phyloP scores from a whole-genome alignment of 352 stramenopile species.

The Phytophthora tentaculata region DNA sequence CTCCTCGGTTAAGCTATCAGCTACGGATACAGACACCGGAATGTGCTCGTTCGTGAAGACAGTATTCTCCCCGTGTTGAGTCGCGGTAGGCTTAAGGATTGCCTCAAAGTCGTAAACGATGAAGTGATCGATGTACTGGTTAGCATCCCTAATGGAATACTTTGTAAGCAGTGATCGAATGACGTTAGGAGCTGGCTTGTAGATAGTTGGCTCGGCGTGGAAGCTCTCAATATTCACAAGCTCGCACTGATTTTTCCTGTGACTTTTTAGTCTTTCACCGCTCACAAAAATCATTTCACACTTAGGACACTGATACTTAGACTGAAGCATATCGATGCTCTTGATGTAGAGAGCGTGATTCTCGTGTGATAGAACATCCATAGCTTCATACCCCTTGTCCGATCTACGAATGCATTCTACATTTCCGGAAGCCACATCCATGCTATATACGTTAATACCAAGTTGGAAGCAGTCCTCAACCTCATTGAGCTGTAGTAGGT shows the following conservation, averaged over 20 bases:
- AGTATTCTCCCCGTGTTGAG: background rate
- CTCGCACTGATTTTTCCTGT: background rate
- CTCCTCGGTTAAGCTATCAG: conserved; percentile 1
- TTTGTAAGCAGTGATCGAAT: background rate
- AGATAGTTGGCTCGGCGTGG: background rate
- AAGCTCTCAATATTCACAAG: background rate
- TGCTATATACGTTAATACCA: conserved; percentile 1
- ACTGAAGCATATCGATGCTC: background rate
- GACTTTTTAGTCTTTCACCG: background rate
- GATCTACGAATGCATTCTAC: background rate
- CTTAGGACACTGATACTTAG: background rate
- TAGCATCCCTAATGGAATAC: background rate
- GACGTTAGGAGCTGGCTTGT: background rate
- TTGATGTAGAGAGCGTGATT: background rate
- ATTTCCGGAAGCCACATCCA: conserved; percentile 1
- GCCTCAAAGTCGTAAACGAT: background rate
- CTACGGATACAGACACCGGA: background rate
- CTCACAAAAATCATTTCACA: conserved; percentile 1
- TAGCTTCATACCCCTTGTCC: conserved; percentile 2
- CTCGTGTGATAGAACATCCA: background rate
- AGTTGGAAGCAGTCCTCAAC: conserved; percentile 1
- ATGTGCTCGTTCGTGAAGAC: background rate
- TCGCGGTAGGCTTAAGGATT: background rate
- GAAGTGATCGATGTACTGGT: background rate
- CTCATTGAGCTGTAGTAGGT: conserved; percentile 2